Percentiles rank a stretch among this genome's conserved stretches.
Conservation (phyloP, 495 filamentous ascomycete genomes). For the Annulohypoxylon nitens region DNA sequence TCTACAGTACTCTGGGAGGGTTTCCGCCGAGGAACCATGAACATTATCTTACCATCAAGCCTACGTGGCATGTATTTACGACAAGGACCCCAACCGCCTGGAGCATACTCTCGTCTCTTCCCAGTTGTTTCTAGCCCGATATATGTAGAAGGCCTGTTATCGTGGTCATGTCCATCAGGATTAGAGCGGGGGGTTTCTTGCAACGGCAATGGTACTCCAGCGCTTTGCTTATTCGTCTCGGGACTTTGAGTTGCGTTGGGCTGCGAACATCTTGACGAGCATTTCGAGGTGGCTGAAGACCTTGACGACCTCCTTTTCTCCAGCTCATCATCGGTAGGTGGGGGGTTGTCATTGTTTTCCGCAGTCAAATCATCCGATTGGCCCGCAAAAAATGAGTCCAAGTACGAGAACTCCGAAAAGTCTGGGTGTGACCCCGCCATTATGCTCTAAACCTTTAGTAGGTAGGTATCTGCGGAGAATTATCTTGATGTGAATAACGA, state of each 20-base stretch:
- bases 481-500: too few relatives aligned
- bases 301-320: background rate
- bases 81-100: too few relatives aligned
- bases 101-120: too few relatives aligned
- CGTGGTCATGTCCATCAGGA: background rate
- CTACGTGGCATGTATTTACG: too few relatives aligned
- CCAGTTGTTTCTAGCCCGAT: too few relatives aligned
- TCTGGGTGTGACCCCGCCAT: background rate
- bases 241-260: background rate
- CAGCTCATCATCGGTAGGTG: background rate
- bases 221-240: background rate
- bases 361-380: background rate
- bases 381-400: background rate
- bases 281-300: background rate
- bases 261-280: background rate
- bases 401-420: background rate
- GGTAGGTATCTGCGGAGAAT: too few relatives aligned
- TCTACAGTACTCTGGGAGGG: too few relatives aligned
- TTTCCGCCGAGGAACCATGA: too few relatives aligned
- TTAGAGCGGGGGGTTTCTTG: background rate
- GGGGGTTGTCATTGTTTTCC: background rate
- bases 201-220: background rate
- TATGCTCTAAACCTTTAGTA: background rate
- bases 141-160: background rate
- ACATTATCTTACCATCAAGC: too few relatives aligned